Evolutionary conservation across 208 protist species (phyloP).

Genomic region (Trypanosoma lewisi): DNA sequence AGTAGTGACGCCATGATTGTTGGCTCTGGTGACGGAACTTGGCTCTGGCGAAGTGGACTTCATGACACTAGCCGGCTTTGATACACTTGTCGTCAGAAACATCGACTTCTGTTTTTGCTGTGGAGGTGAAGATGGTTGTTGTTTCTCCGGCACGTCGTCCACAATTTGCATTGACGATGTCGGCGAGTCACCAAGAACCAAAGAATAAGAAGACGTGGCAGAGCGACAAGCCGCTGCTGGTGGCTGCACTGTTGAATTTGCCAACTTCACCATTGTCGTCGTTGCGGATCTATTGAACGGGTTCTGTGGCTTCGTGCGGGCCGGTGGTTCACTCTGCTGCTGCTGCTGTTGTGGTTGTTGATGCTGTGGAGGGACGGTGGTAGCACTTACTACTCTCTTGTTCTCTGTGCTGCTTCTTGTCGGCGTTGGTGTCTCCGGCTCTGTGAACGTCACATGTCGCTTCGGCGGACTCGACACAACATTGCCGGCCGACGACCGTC

Average conservation of each 20-base stretch:
- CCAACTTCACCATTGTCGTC: conserved; percentile 13
- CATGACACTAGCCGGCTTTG: not conserved
- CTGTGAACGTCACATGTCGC: conserved; percentile 12
- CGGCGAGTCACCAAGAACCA: conserved; percentile 18
- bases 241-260: conserved; percentile 1
- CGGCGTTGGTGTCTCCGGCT: not conserved
- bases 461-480: not conserved
- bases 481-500: not conserved
- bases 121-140: conserved; percentile 2
- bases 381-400: not conserved
- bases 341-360: not conserved
- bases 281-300: conserved; percentile 36
- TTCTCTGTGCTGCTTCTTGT: not conserved
- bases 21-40: not conserved
- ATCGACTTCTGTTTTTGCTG: not conserved
- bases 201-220: too few relatives aligned
- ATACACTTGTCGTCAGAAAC: not conserved
- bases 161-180: not conserved
- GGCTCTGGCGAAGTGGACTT: conserved; percentile 1
- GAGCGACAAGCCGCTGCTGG: not conserved
- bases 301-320: conserved; percentile 21
- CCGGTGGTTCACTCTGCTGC: not conserved
- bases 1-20: too few relatives aligned
- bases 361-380: too few relatives aligned
- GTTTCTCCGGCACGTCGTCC: not conserved